Conservation (phyloP, 2,329 filamentous ascomycete genomes). For the Ceratocystis smalleyi region DNA sequence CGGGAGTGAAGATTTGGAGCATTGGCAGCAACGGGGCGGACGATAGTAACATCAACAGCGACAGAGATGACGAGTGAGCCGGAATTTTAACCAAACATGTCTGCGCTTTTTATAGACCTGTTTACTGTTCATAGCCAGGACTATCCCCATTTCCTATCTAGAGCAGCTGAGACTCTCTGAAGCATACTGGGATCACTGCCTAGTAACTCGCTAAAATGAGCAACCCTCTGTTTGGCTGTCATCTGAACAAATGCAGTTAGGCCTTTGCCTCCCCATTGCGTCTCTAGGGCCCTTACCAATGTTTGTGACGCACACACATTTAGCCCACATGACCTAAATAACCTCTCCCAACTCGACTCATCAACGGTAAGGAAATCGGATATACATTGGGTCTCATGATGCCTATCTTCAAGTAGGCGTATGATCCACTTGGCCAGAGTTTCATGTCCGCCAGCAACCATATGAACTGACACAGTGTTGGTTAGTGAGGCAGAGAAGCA, state of each 20-base stretch:
- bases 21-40: not conserved
- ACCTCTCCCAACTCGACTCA: constrained; percentile 29
- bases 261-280: constrained; percentile 21
- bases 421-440: constrained; percentile 41
- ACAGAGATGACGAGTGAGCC: not conserved
- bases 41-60: not conserved
- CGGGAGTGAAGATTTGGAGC: constrained; percentile 13
- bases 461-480: constrained; percentile 28
- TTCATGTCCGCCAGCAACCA: constrained; percentile 35
- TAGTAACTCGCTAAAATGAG: constrained; percentile 21
- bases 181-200: constrained; percentile 18
- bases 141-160: not conserved
- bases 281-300: constrained; percentile 21
- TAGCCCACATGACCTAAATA: constrained; percentile 25
- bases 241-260: constrained; percentile 24
- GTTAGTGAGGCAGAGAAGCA: constrained; percentile 32
- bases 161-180: not conserved
- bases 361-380: constrained; percentile 25
- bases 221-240: constrained; percentile 20
- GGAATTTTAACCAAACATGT: not conserved
- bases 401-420: constrained; percentile 34
- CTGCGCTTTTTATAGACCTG: not conserved
- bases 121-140: not conserved
- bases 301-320: constrained; percentile 27
- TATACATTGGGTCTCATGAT: constrained; percentile 20